Base-by-base conservation (phyloP, 2,329 filamentous ascomycete species). In the Colletotrichum nymphaeae region DNA sequence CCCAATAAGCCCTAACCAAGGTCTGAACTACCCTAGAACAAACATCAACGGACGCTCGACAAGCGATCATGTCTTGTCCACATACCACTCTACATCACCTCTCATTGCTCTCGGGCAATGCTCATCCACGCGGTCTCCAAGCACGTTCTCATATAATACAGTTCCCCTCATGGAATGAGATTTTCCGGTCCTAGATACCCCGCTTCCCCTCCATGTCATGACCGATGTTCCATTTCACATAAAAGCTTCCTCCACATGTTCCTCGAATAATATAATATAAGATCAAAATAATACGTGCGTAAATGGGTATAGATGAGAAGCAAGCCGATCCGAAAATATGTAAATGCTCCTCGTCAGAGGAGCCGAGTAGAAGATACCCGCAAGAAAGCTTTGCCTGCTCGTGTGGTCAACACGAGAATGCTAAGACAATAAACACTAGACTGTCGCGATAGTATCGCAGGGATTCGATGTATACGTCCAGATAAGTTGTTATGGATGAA, bases 231-330 rank as follows among this genome's bases (percentile, higher is more conserved):
- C 67, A 59, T 64, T 55, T 65, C 67, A 46, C 42, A 71, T 58
- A 49, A 28, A 62, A 56, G 11, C 59, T 62, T 70, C 62, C 71
- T 71, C 67, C 64, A 63, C 62, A 66, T 57, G 32, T 37, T 35
- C 16, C 49, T 70, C 28, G 53, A 73, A 65, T 63, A 63, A 60
- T 30, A 65, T 30, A 67, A 56, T 24, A 58, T 37, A 72, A 53
- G 32, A 76, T 67, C 57, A 76, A 72, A 75, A 57, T 65, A 63
- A 72, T 65, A 53, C 58, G 67, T 69, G 63, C 67, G 62, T 71
- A 75, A 76, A 76, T 72, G 75, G 72, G 74, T 76, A 76, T 75
- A 74, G 69, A 42, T 75, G 71, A 74, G 56, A 60, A 74, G 62
- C 67, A 73, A 73, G 55, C 59, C 69, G 62, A 71, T 68, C 69